Conservation (phyloP, 257 asterid species). For the Solanum clarkiae region DNA sequence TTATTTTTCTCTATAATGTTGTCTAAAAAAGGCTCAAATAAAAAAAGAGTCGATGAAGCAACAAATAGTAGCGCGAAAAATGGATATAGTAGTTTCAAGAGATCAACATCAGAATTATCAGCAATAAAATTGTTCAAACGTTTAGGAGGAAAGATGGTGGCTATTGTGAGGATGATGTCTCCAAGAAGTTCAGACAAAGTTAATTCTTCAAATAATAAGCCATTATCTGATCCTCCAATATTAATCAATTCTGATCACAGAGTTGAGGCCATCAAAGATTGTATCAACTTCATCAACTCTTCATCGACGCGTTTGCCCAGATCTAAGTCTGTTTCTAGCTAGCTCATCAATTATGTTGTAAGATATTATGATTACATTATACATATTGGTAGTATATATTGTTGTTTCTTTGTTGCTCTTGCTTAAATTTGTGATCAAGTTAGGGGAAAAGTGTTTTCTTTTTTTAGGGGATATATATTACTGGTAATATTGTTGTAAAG, state of each 20-base stretch:
- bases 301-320: slow-evolving; percentile 25
- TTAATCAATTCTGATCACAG: slow-evolving; percentile 26
- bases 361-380: background rate
- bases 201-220: slow-evolving; percentile 11
- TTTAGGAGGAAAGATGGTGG: slow-evolving; percentile 13
- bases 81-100: slow-evolving; percentile 9
- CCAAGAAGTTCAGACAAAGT: slow-evolving; percentile 14
- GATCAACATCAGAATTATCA: slow-evolving; percentile 4
- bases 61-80: background rate
- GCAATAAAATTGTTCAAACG: slow-evolving; percentile 10
- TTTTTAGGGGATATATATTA: background rate
- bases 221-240: slow-evolving; percentile 9
- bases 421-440: background rate
- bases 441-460: background rate
- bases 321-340: slow-evolving; percentile 21
- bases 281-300: slow-evolving; percentile 35
- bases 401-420: background rate
- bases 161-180: slow-evolving; percentile 8
- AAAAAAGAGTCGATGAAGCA: background rate
- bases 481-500: background rate
- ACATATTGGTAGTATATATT: background rate
- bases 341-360: background rate
- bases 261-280: slow-evolving; percentile 35
- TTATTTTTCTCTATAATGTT: background rate
- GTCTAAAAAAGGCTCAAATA: background rate